Base-by-base conservation (phyloP, 129 eudicot genomes). In the Deinandra increscens region DNA sequence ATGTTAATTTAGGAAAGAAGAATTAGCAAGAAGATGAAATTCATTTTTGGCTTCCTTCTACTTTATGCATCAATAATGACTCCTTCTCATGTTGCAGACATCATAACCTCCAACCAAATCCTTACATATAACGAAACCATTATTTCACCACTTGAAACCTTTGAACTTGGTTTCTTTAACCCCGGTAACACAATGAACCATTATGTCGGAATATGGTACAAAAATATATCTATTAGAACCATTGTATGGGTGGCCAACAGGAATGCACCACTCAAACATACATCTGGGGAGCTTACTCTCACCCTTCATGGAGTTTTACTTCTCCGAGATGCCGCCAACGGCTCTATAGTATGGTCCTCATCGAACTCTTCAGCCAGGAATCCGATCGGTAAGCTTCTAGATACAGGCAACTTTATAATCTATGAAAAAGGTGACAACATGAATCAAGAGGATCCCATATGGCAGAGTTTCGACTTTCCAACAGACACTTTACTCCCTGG, bases 21-120 rank as follows among this genome's bases (percentile, higher is more conserved):
- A 43, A 3, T 9, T 1, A 43, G 4, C 14, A 43, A 3, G 49
- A 43, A 43, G n/a, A 43, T 11, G 14, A 59, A 90, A 95, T 87
- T 73, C 11, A 36, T n/a, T 1, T 59, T 49, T 19, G 54, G 10
- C 50, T 50, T 13, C 34, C 63, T 54, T 70, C 12, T 70, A 29
- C 12, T 70, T 37, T 70, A 20, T 55, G n/a, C n/a, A n/a, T n/a
- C n/a, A n/a, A n/a, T n/a, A n/a, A n/a, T n/a, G n/a, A n/a, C n/a
- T n/a, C n/a, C 54, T 55, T 19, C 75, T 6, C 7, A 11, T 20
- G 37, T 65, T 20, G 22, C 9, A 6, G 69, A 60, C 55, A 44
- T 33, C 60, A 68, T 76, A 2, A 44, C 29, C 26, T 34, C 70
- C 38, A 59, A 70, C 18, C 81, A 77, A 33, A 62, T 51, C 26